phyloP scores from a whole-genome alignment of 306 rosid species.

The Vigna radiata region DNA sequence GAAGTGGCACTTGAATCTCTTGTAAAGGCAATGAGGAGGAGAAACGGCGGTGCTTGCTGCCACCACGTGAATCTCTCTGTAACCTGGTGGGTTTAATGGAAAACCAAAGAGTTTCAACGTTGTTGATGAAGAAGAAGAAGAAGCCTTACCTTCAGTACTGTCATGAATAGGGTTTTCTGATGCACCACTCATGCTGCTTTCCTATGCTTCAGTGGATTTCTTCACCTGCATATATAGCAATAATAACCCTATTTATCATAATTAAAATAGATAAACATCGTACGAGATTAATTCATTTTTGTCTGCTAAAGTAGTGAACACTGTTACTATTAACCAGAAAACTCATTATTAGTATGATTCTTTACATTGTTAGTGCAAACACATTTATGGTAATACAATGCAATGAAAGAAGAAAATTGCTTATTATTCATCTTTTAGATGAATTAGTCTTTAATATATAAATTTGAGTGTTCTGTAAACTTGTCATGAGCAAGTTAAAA shows the following conservation, averaged over 20 bases:
- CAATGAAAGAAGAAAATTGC: too few species aligned
- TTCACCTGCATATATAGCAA: neutral
- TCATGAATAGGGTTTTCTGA: constrained; percentile 17
- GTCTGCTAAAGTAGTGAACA: too few species aligned
- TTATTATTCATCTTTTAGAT: too few species aligned
- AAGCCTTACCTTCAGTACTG: neutral
- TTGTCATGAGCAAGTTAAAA: neutral
- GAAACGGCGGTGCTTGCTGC: neutral
- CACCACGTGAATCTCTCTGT: neutral
- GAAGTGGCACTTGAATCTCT: constrained; percentile 45
- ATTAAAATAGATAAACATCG: neutral
- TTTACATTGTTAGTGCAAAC: too few species aligned
- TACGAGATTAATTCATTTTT: too few species aligned
- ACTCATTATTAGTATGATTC: too few species aligned
- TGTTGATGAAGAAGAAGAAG: neutral
- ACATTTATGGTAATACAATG: too few species aligned
- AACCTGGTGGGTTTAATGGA: neutral
- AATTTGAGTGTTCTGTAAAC: too few species aligned
- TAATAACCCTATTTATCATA: neutral
- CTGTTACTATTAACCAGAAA: too few species aligned
- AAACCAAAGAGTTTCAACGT: constrained; percentile 41
- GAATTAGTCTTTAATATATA: too few species aligned
- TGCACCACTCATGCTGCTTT: neutral
- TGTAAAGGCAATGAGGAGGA: neutral
- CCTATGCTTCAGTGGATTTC: neutral